Evolutionary conservation across 768 basidiomycete genomes (phyloP).

Genomic region (Tremella mesenterica): DNA sequence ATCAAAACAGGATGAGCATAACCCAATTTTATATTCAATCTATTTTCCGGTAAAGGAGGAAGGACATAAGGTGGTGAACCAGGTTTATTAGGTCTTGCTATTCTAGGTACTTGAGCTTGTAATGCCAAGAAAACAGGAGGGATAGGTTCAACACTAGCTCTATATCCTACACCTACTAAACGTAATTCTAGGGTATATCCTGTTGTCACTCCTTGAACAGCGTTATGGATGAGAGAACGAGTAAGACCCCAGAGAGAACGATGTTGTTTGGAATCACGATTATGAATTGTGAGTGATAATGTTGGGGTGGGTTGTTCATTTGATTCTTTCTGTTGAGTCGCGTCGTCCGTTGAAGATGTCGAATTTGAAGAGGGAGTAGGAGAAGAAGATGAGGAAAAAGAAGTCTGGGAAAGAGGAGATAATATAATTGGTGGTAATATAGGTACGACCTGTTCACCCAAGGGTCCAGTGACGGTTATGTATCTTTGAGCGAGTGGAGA

Average conservation of each 20-base stretch:
- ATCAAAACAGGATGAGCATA: slow-evolving; percentile 80
- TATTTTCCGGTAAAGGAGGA: slow-evolving; percentile 17
- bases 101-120: slow-evolving; percentile 14
- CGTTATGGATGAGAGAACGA: slow-evolving; percentile 79
- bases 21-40: slow-evolving; percentile 81
- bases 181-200: slow-evolving; percentile 76
- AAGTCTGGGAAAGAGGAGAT: slow-evolving; percentile 10
- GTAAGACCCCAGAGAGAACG: slow-evolving; percentile 93
- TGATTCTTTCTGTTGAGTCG: neutral
- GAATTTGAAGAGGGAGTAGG: too few relatives aligned
- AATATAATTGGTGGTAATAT: slow-evolving; percentile 50
- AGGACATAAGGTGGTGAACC: slow-evolving; percentile 48
- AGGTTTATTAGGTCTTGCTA: slow-evolving; percentile 49
- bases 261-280: slow-evolving; percentile 64
- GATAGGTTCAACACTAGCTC: slow-evolving; percentile 65
- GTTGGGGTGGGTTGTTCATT: slow-evolving; percentile 1
- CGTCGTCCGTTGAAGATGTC: neutral
- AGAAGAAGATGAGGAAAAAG: neutral
- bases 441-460: slow-evolving; percentile 51
- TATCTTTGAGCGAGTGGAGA: slow-evolving; percentile 31
- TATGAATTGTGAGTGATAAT: slow-evolving; percentile 39
- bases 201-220: slow-evolving; percentile 77
- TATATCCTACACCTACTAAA: slow-evolving; percentile 91
- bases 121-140: slow-evolving; percentile 25
- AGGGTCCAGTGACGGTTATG: slow-evolving; percentile 55